Evolutionary conservation across 352 stramenopile species (phyloP).

Genomic region (Aphanomyces astaci): DNA sequence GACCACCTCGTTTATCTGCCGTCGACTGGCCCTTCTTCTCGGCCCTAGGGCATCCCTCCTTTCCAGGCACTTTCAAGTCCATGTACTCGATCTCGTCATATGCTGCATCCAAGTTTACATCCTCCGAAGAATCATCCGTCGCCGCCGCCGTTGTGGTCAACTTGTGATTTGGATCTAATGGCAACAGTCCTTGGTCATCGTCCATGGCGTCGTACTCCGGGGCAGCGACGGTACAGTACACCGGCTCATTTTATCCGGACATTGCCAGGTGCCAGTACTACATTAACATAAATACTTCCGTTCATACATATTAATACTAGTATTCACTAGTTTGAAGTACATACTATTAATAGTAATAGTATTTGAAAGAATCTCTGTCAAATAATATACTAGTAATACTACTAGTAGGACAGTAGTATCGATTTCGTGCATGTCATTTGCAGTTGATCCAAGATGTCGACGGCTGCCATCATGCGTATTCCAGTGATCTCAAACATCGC

Average conservation of each 20-base stretch:
- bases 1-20: neutral
- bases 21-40: neutral
- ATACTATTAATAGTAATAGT: neutral
- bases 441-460: neutral
- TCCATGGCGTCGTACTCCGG: neutral
- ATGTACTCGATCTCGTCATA: conserved; percentile 4
- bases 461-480: neutral
- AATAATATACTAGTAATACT: no score
- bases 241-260: neutral
- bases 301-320: no score
- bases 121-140: neutral
- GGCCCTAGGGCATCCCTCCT: neutral
- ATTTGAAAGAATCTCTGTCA: neutral
- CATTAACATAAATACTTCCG: no score
- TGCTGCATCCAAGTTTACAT: neutral
- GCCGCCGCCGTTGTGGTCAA: neutral
- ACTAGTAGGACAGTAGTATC: no score
- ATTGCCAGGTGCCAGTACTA: no score
- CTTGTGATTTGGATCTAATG: neutral
- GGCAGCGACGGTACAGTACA: neutral
- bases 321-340: no score
- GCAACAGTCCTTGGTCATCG: neutral
- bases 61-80: neutral
- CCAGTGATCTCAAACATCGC: conserved; percentile 1
- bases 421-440: no score